Base-by-base conservation (phyloP, 2,329 filamentous ascomycete genomes). In the Huntiella omanensis region DNA sequence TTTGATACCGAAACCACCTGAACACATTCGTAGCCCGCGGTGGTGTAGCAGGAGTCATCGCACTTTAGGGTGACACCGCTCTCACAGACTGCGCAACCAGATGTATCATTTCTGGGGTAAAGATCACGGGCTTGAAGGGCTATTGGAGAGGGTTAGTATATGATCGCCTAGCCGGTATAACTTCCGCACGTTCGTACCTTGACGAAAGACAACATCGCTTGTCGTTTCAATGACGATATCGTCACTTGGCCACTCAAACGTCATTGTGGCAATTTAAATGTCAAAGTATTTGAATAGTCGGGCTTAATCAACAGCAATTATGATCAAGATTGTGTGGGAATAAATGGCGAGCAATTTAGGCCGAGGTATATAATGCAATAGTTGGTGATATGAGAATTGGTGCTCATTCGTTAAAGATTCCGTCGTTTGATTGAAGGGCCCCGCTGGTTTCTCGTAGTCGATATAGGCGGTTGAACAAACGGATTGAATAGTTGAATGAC, bases 1-100 rank as follows among this genome's bases (percentile, higher is more conserved):
- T 52, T 48, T 28, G 50, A 48, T 3, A 51, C 49, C 7, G 48
- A 50, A 10, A 53, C 48, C 7, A 53, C 48, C 46, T 53, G 51
- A 5, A 50, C 46, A 39, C 51, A 53, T 32, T 50, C 44, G 15
- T 45, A 51, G n/a, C 50, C 51, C 5, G 49, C 36, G 1, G 40
- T 43, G 12, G 45, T 47, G 13, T 53, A 45, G 36, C 51, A 53
- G 5, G 50, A 51, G 11, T 44, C 43, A 12, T 53, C 51, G 42
- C 51, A 53, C 28, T 44, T 45, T 7, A 53, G 42, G 3, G 45
- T 49, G 16, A 51, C 51, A 13, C 49, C 46, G 15, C 43, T 45
- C 42, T 46, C 34, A 32, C 51, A 53, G 15, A 50, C 50, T 5
- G 50, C 51, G 37, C 51, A 53, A 13, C 45, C 50, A 7, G 46